Base-by-base conservation (phyloP, 768 basidiomycete genomes). In the Xerocomellus intermedius region DNA sequence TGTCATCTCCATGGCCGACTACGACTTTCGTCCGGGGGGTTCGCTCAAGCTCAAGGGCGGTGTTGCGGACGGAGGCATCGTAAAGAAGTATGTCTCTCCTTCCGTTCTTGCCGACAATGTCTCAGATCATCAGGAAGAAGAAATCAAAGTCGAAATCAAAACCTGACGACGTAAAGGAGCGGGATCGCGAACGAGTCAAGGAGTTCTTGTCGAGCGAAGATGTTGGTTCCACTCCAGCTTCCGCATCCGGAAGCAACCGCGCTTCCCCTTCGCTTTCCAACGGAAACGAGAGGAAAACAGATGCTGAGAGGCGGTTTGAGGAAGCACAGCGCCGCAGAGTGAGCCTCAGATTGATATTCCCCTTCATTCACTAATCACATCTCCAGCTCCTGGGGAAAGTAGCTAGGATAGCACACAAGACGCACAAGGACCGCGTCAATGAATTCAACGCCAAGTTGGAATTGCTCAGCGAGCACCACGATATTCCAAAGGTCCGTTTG, bases 391-490 rank as follows among this genome's bases (percentile, higher is more conserved):
- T 81, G 22, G 82, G 85, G 56, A 84, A 82, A 61, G 89, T 95
- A 17, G 79, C 82, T 17, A 90, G 83, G 72, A 65, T 90, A 64
- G 93, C 94, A 0, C 77, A 77, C 64, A 91, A 89, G 75, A 92
- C 90, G 7, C 94, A 97, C 74, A 97, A 97, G 74, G 94, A 97
- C 57, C 86, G 94, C 41, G 94, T 97, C 36, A 85, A 82, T 59
- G 92, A 94, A 65, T 92, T 95, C 65, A 97, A 97, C 66, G 64
- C 81, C 24, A 89, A 94, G 68, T 77, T 97, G 9, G 94, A 95
- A 73, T 75, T 82, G 54, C 80, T 94, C 54, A 91, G 89, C 70
- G 93, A 95, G 75, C 94, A 94, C 79, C 91, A 96, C 71, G 93
- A 95, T 70, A 94, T 94, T 65, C 93, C 93, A 38, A 94, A 95